A percentile compares a stretch with the other conserved stretches of the same genome.
Conservation (phyloP, 2,329 filamentous ascomycete genomes). For the Paraconiothyrium sp. region DNA sequence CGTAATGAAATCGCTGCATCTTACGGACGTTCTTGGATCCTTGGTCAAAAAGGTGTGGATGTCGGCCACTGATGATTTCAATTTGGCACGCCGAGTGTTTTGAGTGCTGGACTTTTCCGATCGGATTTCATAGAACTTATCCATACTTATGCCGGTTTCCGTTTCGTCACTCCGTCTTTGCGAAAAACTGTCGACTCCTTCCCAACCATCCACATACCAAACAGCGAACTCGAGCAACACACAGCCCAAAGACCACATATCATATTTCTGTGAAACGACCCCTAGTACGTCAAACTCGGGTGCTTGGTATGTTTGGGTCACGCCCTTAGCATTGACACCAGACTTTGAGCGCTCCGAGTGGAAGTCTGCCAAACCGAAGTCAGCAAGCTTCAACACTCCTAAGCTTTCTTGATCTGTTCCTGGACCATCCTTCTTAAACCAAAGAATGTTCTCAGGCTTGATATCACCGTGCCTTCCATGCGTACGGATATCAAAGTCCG, state of each 20-base stretch:
- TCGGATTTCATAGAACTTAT: no score
- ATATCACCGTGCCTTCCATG: no score
- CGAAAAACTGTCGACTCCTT: conserved; percentile 1
- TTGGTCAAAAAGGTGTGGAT: no score
- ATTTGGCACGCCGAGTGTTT: no score
- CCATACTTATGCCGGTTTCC: no score
- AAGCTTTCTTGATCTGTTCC: background rate
- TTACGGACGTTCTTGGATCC: no score
- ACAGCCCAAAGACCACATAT: conserved; percentile 7
- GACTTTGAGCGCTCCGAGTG: conserved; percentile 6
- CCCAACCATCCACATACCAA: conserved; percentile 14
- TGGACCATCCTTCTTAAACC: background rate
- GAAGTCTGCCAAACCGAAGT: conserved; percentile 22
- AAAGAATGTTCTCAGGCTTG: no score
- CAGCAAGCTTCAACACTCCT: conserved; percentile 14
- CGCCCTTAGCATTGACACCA: background rate
- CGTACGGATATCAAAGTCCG: background rate
- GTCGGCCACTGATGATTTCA: no score
- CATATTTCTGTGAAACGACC: background rate
- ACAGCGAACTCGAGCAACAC: conserved; percentile 9
- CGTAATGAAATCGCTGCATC: no score
- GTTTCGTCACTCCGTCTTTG: background rate
- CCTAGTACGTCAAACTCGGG: conserved; percentile 14
- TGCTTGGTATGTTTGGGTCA: conserved; percentile 17
- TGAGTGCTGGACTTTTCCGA: no score